Evolutionary conservation across 139 green algal species (phyloP).

Genomic region (Chlorella sp.): DNA sequence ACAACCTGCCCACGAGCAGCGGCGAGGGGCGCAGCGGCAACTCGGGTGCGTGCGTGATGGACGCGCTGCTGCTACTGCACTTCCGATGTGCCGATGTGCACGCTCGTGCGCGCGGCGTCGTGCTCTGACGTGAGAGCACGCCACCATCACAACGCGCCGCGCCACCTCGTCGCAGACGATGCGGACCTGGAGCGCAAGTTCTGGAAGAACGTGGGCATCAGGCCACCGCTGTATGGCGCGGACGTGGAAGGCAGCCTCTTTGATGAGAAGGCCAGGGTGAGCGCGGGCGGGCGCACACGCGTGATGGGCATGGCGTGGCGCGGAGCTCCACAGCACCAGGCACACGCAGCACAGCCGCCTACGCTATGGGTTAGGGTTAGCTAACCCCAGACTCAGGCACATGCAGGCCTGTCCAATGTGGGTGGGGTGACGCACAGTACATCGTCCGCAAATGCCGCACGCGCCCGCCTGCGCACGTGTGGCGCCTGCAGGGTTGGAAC

Average conservation of each 20-base stretch:
- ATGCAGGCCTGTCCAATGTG: not conserved
- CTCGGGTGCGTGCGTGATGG: constrained; percentile 49
- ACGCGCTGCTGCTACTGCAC: not conserved
- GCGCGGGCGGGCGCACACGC: not conserved
- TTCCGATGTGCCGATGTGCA: not conserved
- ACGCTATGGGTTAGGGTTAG: not conserved
- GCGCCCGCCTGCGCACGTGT: too few species aligned
- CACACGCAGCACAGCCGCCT: too few species aligned
- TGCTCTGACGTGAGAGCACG: not conserved
- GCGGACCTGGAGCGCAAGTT: constrained; percentile 33
- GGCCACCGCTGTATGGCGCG: constrained; percentile 78
- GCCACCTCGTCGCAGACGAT: not conserved
- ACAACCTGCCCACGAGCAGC: not conserved
- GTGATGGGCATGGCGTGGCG: too few species aligned
- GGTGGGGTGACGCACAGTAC: not conserved
- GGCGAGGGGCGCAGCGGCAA: constrained; percentile 4
- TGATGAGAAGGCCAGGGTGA: constrained; percentile 43
- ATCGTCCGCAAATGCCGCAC: not conserved
- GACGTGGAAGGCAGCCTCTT: constrained; percentile 70
- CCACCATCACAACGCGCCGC: not conserved
- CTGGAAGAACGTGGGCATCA: constrained; percentile 67
- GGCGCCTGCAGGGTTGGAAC: constrained; percentile 69
- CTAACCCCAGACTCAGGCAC: not conserved
- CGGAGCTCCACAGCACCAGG: too few species aligned
- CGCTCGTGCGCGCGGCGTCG: too few species aligned